phyloP scores from a whole-genome alignment of 345 rosid species.

The Pugionium cornutum region DNA sequence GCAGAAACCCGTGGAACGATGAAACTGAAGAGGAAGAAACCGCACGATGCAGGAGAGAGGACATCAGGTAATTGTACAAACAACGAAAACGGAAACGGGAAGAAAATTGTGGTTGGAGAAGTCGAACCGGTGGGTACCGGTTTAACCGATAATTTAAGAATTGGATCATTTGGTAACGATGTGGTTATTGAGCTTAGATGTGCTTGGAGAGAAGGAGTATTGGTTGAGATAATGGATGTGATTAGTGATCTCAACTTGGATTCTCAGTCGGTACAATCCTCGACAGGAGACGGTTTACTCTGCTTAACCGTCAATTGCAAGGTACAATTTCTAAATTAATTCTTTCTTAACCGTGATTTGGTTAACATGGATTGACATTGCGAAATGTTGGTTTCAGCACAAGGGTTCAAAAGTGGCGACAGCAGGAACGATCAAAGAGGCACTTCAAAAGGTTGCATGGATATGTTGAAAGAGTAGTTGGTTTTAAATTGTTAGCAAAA shows the following conservation, averaged over 20 bases:
- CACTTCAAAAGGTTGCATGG: conserved; percentile 60
- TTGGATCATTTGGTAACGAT: conserved; percentile 51
- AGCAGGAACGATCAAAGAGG: conserved; percentile 53
- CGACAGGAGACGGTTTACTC: conserved; percentile 59
- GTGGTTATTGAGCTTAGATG: conserved; percentile 67
- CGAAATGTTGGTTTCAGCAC: conserved; percentile 49
- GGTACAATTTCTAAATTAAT: conserved; percentile 47
- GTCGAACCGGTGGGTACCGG: conserved; percentile 38
- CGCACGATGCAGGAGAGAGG: conserved; percentile 54
- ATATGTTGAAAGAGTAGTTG: conserved; percentile 44
- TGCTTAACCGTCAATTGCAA: conserved; percentile 60
- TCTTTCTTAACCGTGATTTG: conserved; percentile 12
- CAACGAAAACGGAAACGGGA: conserved; percentile 28
- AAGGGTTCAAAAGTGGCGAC: conserved; percentile 52
- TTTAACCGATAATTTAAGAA: conserved; percentile 44
- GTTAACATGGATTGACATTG: conserved; percentile 29
- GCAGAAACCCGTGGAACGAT: conserved; percentile 43
- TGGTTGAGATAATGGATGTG: conserved; percentile 79
- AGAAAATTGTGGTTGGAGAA: conserved; percentile 38
- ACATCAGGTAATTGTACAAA: conserved; percentile 60
- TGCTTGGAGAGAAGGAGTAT: conserved; percentile 73
- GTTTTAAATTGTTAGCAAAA: neutral
- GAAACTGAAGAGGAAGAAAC: conserved; percentile 44
- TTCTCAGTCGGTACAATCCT: conserved; percentile 77
- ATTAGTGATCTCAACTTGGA: conserved; percentile 61